phyloP scores from a whole-genome alignment of 148 eudicot genomes.

The Rhododendron henanense region DNA sequence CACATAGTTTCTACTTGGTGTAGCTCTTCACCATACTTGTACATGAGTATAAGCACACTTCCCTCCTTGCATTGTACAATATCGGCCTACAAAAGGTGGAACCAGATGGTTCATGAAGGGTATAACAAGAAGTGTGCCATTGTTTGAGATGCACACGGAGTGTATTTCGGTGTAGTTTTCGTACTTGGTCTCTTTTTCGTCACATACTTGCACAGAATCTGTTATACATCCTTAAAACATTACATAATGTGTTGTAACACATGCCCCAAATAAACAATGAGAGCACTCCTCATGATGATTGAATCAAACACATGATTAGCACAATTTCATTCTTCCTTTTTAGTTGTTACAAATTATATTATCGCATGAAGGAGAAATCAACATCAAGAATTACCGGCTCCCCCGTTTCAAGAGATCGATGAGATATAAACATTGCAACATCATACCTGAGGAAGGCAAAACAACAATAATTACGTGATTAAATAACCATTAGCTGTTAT shows the following conservation, averaged over 20 bases:
- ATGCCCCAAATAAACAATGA: neutral
- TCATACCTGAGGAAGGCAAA: constrained; percentile 64
- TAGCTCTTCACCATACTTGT: neutral
- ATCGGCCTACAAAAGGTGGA: neutral
- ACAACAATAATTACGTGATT: constrained; percentile 6
- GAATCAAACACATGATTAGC: neutral
- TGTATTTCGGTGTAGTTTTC: neutral
- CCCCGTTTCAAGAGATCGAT: constrained; percentile 64
- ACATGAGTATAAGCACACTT: neutral
- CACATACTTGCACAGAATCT: neutral
- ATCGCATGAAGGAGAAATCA: neutral
- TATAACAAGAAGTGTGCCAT: neutral
- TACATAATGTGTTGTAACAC: neutral
- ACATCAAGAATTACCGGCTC: constrained; percentile 57
- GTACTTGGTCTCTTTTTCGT: neutral
- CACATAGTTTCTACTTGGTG: neutral
- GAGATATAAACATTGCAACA: constrained; percentile 70
- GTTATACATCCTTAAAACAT: neutral
- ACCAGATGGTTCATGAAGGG: neutral
- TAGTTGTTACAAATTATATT: neutral
- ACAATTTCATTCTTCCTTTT: neutral
- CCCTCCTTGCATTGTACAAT: neutral
- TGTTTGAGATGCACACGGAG: neutral
- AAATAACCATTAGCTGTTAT: neutral
- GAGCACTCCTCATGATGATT: neutral